Evolutionary conservation across 345 rosid genomes (phyloP), one percentile per base, ranked within the genome.

Genomic region (Eucalyptus urophylla): DNA sequence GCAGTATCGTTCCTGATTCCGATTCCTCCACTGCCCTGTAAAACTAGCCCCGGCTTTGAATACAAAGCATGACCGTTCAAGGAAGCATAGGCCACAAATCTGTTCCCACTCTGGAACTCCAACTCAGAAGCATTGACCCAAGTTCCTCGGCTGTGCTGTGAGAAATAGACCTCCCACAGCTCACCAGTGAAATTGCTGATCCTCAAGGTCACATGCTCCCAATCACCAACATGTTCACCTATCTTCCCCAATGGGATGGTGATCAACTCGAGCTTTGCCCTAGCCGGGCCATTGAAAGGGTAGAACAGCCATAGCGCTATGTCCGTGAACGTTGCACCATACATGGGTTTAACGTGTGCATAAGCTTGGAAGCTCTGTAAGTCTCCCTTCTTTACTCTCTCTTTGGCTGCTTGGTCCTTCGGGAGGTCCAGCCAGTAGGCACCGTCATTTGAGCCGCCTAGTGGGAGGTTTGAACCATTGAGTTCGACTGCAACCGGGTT

Each of bases 181-280:
- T 94, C 94, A 14, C 98, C 98, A 50, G 85, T 93, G 90, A 97
- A 96, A 86, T 97, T 97, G 93, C 98, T 97, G 43, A 97, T 86
- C 87, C 99, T 90, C 44, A 97, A 89, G 58, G 99, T 95, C 87
- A 93, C 86, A 86, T 97, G 99, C 93, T 97, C 99, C 99, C 99
- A 97, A 12, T 97, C 99, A 0, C 99, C 99, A 11, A 96, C 92
- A 86, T 97, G 99, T 88, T 96, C 94, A 14, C 99, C 99, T 86
- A 97, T 93, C 89, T 80, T 95, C 45, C 98, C 98, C 37, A 97
- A 40, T 1, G 94, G 86, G 10, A 96, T 65, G 21, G 92, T 91
- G 49, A 97, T 25, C 89, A 95, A 72, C 88, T 92, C 94, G n/a
- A 97, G 93, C 27, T 97, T 95, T 12, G 95, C 98, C 91, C 86